A percentile compares a stretch with the other conserved stretches of the same genome.
Evolutionary conservation across 1,284 basidiomycete genomes (phyloP).

Genomic region (Phlebopus sp.): DNA sequence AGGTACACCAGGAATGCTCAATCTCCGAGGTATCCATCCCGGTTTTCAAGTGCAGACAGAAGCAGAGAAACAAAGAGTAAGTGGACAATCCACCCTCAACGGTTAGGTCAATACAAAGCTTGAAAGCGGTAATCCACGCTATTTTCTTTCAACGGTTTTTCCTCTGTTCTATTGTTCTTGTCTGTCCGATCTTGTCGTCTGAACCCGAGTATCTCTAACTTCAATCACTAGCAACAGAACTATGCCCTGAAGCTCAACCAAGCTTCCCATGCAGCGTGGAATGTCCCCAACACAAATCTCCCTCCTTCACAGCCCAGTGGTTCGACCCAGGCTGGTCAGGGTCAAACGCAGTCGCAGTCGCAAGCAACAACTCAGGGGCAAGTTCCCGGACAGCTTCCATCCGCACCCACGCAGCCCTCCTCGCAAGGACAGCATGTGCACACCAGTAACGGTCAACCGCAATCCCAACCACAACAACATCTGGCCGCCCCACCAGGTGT

Average conservation of each 20-base stretch:
- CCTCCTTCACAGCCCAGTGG: slow-evolving; percentile 30
- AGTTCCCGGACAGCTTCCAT: slow-evolving; percentile 21
- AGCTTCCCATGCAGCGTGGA: slow-evolving; percentile 62
- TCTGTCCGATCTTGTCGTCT: slow-evolving; percentile 7
- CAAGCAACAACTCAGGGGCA: slow-evolving; percentile 32
- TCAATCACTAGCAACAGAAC: slow-evolving; percentile 42
- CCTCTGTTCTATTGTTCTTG: not conserved
- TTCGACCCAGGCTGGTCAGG: slow-evolving; percentile 27
- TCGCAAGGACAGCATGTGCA: slow-evolving; percentile 37
- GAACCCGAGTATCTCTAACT: slow-evolving; percentile 9
- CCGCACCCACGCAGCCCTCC: slow-evolving; percentile 31
- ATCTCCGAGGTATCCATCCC: slow-evolving; percentile 58
- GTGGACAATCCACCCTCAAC: slow-evolving; percentile 28
- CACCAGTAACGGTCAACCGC: slow-evolving; percentile 28
- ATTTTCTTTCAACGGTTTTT: not conserved
- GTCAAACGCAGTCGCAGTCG: slow-evolving; percentile 29
- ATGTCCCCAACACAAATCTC: slow-evolving; percentile 38
- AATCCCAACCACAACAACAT: slow-evolving; percentile 30
- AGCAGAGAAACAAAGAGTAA: slow-evolving; percentile 66
- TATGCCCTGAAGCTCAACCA: slow-evolving; percentile 62
- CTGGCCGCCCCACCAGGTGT: slow-evolving; percentile 56
- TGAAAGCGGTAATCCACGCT: not conserved
- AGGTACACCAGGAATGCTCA: slow-evolving; percentile 65
- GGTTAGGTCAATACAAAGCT: not conserved
- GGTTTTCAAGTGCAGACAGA: slow-evolving; percentile 56